Evolutionary conservation across 1,284 basidiomycete species (phyloP), one percentile per base, ranked within the genome.

Genomic region (Ganoderma multipileum): DNA sequence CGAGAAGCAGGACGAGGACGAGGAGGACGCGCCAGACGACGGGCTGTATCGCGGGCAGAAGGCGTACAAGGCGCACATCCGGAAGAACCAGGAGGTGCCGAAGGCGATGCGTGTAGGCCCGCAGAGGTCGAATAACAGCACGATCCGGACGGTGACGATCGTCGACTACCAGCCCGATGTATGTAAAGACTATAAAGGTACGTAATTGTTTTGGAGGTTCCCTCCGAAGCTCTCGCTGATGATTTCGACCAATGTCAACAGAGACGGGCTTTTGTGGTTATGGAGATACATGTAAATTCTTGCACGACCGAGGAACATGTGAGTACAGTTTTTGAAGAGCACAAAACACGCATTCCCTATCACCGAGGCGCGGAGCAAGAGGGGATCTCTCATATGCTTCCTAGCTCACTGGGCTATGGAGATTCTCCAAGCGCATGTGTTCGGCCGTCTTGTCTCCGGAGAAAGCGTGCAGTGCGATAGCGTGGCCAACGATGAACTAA

Each of bases 181-280:
- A 26, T 99, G 98, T 83, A 99, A 99, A 81, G 97, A 99, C 81
- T 99, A 99, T 83, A 99, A 98, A 89, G 95, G 94, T 94, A 72
- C 68, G 87, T 83, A 44, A 20, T 12, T 14, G n/a, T n/a, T 38
- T 28, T 57, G 47, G 16, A 52, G 9, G 16, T 36, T 18, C 0
- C 7, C 11, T 8, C 26, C 30, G 23, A 30, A 47, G 50, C n/a
- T 28, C n/a, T n/a, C 11, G 16, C 33, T 39, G 33, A 58, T n/a
- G 3, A 33, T 36, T 38, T 1, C 4, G 18, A 14, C 20, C 42
- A 20, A 50, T 12, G 26, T 39, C 8, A 26, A 50, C 76, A 96
- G 97, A 99, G 83, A 99, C 97, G 55, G 98, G 98, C 0, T 99
- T 96, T 80, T 99, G 97, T 81, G 98, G 98, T 4, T 99, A 98